Percentiles rank a stretch among this genome's conserved stretches.
Evolutionary conservation across 192 early-diverging fungal genomes (phyloP).

Genomic region (Entomortierella lignicola): DNA sequence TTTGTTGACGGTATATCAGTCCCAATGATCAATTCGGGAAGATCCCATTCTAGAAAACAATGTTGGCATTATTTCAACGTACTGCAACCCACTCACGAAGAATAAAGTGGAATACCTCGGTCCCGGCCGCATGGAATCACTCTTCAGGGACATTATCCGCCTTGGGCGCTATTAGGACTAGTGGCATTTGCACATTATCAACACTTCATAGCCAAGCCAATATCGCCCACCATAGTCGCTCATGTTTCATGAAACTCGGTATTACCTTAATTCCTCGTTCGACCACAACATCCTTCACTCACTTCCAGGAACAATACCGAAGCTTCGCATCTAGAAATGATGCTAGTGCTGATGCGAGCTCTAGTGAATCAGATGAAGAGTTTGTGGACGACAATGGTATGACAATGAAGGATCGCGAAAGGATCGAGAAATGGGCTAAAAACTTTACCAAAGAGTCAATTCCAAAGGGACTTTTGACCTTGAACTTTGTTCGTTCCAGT

Average conservation of each 20-base stretch:
- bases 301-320: neutral
- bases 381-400: constrained; percentile 43
- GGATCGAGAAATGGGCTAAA: constrained; percentile 57
- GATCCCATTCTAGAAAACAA: neutral
- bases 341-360: neutral
- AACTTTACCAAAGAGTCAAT: constrained; percentile 67
- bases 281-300: neutral
- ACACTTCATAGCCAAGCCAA: neutral
- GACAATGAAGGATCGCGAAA: constrained; percentile 48
- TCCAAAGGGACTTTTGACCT: constrained; percentile 67
- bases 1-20: neutral
- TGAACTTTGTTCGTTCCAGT: constrained; percentile 76
- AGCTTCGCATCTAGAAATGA: constrained; percentile 19
- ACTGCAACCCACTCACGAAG: neutral
- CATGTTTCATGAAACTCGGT: neutral
- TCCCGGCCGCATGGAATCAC: neutral
- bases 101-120: neutral
- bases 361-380: constrained; percentile 10
- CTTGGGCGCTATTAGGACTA: too few species aligned
- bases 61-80: neutral
- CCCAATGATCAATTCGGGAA: neutral
- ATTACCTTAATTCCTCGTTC: neutral
- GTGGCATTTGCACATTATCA: neutral
- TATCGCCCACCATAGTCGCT: neutral
- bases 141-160: neutral